phyloP scores from a whole-genome alignment of 345 rosid genomes.

The Acer saccharum region DNA sequence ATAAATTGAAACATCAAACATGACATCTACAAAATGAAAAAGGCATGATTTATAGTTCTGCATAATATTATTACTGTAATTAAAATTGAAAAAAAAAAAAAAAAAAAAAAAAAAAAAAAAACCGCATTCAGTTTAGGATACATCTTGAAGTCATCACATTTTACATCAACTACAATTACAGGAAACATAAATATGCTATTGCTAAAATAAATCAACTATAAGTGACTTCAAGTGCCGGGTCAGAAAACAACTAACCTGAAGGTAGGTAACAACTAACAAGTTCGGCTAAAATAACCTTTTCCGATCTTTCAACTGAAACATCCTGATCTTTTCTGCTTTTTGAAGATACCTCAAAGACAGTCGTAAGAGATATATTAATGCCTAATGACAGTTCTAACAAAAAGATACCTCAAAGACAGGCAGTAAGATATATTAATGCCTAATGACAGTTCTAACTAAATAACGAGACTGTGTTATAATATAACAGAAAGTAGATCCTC shows the following conservation, averaged over 20 bases:
- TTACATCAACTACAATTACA: background rate
- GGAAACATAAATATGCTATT: background rate
- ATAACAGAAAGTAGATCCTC: background rate
- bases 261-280: background rate
- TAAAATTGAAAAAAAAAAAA: background rate
- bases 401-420: background rate
- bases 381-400: background rate
- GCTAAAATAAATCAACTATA: background rate
- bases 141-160: background rate
- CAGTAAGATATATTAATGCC: background rate
- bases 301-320: background rate
- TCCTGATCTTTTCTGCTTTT: background rate
- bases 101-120: background rate
- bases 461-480: background rate
- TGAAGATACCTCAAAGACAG: background rate
- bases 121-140: background rate
- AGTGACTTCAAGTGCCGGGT: background rate
- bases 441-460: background rate
- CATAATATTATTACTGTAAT: background rate
- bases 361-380: background rate
- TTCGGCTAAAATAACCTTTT: background rate
- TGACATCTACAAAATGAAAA: background rate
- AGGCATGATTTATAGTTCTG: background rate
- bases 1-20: background rate
- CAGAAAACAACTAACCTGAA: slow-evolving; percentile 1